phyloP scores from a whole-genome alignment of 2,329 filamentous ascomycete species.

The Penicillium sp. region DNA sequence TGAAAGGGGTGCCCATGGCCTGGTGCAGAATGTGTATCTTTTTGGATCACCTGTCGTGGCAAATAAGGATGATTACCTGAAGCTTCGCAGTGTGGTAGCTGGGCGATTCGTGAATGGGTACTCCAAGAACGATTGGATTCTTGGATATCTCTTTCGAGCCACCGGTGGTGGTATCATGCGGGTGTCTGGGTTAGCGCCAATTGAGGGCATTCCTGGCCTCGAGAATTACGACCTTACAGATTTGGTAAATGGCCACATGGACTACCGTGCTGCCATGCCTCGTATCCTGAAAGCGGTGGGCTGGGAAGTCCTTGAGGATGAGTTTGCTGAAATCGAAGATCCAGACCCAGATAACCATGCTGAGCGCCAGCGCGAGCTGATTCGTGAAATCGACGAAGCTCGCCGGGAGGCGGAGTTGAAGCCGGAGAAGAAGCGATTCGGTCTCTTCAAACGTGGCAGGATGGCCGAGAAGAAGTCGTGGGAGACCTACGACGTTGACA shows the following conservation, averaged over 20 bases:
- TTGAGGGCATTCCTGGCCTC: slow-evolving; percentile 73
- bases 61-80: slow-evolving; percentile 84
- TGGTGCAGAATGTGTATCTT: slow-evolving; percentile 92
- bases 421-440: slow-evolving; percentile 68
- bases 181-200: slow-evolving; percentile 75
- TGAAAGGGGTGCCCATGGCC: slow-evolving; percentile 75
- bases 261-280: slow-evolving; percentile 91
- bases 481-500: slow-evolving; percentile 83
- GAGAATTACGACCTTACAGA: slow-evolving; percentile 90
- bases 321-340: slow-evolving; percentile 95
- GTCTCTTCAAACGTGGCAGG: slow-evolving; percentile 77
- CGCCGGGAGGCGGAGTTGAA: slow-evolving; percentile 81
- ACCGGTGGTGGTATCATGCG: slow-evolving; percentile 89
- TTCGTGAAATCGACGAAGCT: slow-evolving; percentile 94
- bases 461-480: slow-evolving; percentile 76
- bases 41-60: slow-evolving; percentile 91
- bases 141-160: slow-evolving; percentile 91
- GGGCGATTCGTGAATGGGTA: slow-evolving; percentile 96
- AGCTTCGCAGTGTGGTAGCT: slow-evolving; percentile 75
- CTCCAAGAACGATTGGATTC: slow-evolving; percentile 93
- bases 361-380: slow-evolving; percentile 83
- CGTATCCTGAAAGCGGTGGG: slow-evolving; percentile 80
- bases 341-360: slow-evolving; percentile 92
- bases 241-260: slow-evolving; percentile 88
- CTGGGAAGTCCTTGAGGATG: slow-evolving; percentile 87